A percentile compares a stretch with the other conserved stretches of the same genome.
Conservation (phyloP, 1,284 basidiomycete species). For the Leucoagaricus sp. region DNA sequence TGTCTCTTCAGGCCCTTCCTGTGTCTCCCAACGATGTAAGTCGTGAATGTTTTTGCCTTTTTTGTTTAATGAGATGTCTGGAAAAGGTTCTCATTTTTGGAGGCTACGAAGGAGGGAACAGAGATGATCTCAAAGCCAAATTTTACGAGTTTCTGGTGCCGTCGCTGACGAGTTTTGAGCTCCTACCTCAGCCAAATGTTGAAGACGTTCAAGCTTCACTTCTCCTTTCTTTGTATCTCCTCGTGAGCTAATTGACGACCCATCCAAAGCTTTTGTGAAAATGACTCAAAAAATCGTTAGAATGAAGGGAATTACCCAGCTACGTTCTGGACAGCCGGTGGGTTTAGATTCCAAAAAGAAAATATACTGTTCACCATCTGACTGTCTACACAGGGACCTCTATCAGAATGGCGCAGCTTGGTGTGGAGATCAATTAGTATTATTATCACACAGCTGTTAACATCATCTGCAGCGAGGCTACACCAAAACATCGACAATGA, state of each 20-base stretch:
- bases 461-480: neutral
- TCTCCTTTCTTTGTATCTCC: neutral
- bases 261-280: neutral
- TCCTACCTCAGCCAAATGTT: neutral
- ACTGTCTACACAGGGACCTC: neutral
- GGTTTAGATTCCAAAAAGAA: neutral
- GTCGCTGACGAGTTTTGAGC: constrained; percentile 1
- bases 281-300: neutral
- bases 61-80: neutral
- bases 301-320: constrained; percentile 9
- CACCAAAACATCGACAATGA: neutral
- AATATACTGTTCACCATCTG: neutral
- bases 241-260: neutral
- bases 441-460: too few species aligned
- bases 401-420: constrained; percentile 6
- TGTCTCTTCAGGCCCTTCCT: constrained; percentile 21
- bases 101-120: constrained; percentile 15
- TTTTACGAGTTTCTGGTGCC: constrained; percentile 7
- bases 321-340: constrained; percentile 3
- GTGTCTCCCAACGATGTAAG: constrained; percentile 17
- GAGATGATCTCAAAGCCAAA: constrained; percentile 17
- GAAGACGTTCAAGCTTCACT: constrained; percentile 1
- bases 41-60: neutral
- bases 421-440: neutral
- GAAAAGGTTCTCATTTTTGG: constrained; percentile 9